Evolutionary conservation across 371 early-diverging fungal species (phyloP), one percentile per base, ranked within the genome.

Genomic region (Aphelidium insulamus): DNA sequence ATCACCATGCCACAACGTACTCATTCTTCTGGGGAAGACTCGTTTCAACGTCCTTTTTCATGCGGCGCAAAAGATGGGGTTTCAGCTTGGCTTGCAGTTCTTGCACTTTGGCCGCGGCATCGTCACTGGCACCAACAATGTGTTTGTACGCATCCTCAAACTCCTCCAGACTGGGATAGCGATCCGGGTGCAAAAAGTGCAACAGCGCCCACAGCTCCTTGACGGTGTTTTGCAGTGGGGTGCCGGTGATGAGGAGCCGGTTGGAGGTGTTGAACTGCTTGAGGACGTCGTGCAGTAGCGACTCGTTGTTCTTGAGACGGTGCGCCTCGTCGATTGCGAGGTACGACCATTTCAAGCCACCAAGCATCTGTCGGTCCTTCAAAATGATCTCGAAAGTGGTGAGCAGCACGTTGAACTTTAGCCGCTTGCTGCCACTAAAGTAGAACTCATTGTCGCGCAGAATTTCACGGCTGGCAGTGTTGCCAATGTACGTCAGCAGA

Each of bases 11-110:
- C n/a, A n/a, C n/a, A n/a, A n/a, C n/a, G 16, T 80, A 70, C 45
- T 97, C 97, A 0, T 79, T 74, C 52, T 94, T 91, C 46, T 72
- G 72, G 10, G 92, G 94, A 29, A 97, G 48, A 3, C 86, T 83
- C 54, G 82, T 84, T 49, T 97, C 97, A 3, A 94, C 97, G 48
- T 92, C 94, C 50, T 87, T 88, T 50, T 97, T 97, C 26, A 94
- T 53, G 3, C 97, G 73, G 19, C 97, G 72, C 20, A 94, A 57
- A 84, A 94, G 84, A 46, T 81, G 70, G 2, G 70, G 72, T 47
- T 82, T 77, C 15, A 97, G 59, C 11, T 66, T 57, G 11, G 60
- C 54, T 34, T 97, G 92, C 14, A 97, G 51, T 5, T 80, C 70
- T 11, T 63, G 65, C 41, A 95, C 85, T 45, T 80, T 82, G 28